Evolutionary conservation across 2,329 filamentous ascomycete genomes (phyloP), one percentile per base, ranked within the genome.

Genomic region (Ophiostoma himal-ulmi): DNA sequence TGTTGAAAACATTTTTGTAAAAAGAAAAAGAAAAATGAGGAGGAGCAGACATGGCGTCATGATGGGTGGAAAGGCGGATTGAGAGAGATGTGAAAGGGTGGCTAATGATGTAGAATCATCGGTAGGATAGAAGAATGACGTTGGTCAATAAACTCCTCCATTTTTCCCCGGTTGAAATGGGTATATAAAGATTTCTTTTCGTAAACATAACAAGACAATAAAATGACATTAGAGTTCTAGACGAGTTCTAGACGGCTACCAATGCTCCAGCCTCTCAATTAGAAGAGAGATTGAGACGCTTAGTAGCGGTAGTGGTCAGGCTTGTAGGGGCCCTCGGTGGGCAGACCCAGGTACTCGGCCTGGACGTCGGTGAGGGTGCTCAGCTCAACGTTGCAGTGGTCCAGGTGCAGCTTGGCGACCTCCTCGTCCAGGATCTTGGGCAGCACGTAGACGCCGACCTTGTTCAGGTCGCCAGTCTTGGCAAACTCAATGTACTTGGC

Each of bases 341-440:
- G 86, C 76, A 99, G 86, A 77, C 93, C 89, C 80, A 98, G 91
- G 86, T 99, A 99, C 79, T 98, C 95, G 76, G 93, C 91, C 88
- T 99, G 95, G 77, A 91, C 91, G 72, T 86, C 78, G 79, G 89
- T 92, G 80, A 99, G 89, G 82, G 89, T 90, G 81, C 90, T 92
- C 79, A 99, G 89, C 88, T 98, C 93, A 79, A 88, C 95, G 84
- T 97, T 96, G 86, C 93, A 91, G 86, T 98, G 95, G 75, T 85
- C 88, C 76, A 97, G 86, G 85, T 99, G 95, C 76, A 97, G 91
- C 80, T 90, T 88, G 80, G 95, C 95, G 79, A 99, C 95, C 85
- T 97, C 93, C 89, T 99, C 95, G 78, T 99, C 95, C 75, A 99
- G 90, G 79, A 97, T 93, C 93, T 99, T 99, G 83, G 95, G 95